phyloP scores from a whole-genome alignment of 352 stramenopile genomes.

The Pythium coloratum region DNA sequence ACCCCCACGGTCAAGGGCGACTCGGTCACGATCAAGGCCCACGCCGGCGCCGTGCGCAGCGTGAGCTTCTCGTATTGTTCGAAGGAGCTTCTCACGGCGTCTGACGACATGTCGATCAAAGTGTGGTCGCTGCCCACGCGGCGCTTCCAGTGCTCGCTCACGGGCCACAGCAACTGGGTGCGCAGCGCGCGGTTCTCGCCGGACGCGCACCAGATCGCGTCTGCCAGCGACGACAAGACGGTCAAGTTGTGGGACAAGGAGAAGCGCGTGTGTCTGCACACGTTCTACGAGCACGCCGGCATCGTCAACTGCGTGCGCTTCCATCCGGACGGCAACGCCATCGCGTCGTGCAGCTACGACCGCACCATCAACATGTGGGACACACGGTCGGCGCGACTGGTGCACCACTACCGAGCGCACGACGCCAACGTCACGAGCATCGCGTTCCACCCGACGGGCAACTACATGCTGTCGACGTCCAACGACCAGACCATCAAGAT shows the following conservation, averaged over 20 bases:
- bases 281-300: constrained; percentile 87
- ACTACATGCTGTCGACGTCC: constrained; percentile 90
- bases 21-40: constrained; percentile 68
- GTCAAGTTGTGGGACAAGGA: constrained; percentile 92
- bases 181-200: constrained; percentile 79
- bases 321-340: constrained; percentile 74
- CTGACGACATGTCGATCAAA: constrained; percentile 94
- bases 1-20: constrained; percentile 79
- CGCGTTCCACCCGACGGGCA: constrained; percentile 89
- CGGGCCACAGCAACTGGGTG: constrained; percentile 93
- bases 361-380: constrained; percentile 88
- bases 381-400: constrained; percentile 64
- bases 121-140: constrained; percentile 80
- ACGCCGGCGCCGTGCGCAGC: constrained; percentile 68
- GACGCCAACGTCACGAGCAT: constrained; percentile 75
- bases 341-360: constrained; percentile 71
- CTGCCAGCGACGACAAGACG: constrained; percentile 90
- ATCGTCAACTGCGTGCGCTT: constrained; percentile 87
- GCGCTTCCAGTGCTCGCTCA: constrained; percentile 87
- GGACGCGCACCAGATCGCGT: constrained; percentile 68
- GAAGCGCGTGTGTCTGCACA: constrained; percentile 65
- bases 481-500: constrained; percentile 90
- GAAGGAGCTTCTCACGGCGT: constrained; percentile 83
- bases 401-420: constrained; percentile 93
- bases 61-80: constrained; percentile 85